Percentiles rank a stretch among this genome's conserved stretches.
These are phyloP conservation scores for Parsonsia alboflavescens DNA, from an alignment of 257 asterid genomes.

Conservation along the genomic window DNA sequence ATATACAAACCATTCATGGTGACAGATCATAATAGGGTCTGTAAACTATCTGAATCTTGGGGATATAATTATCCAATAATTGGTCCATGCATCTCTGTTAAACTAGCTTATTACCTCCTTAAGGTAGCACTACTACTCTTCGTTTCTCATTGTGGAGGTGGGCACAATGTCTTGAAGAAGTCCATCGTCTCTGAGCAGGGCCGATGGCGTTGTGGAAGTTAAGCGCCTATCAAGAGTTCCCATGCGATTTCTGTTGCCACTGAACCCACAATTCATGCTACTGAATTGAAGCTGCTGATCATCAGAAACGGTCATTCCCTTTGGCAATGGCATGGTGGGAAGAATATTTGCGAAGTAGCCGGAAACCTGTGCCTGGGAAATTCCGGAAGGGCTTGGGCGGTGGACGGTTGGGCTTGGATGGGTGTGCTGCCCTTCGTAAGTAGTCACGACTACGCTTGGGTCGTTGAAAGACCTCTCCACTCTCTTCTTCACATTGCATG, in stretches of 20 bases:
- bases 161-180: slow-evolving; percentile 60
- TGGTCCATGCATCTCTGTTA: too few relatives aligned
- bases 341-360: not conserved
- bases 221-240: slow-evolving; percentile 22
- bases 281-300: slow-evolving; percentile 12
- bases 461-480: slow-evolving; percentile 62
- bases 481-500: slow-evolving; percentile 77
- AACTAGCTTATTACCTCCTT: too few relatives aligned
- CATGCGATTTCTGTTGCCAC: not conserved
- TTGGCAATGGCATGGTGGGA: not conserved
- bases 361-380: slow-evolving; percentile 5
- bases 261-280: slow-evolving; percentile 14
- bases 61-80: too few relatives aligned
- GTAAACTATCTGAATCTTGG: not conserved
- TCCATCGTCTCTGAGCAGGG: slow-evolving; percentile 31
- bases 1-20: not conserved
- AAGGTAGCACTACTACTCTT: too few relatives aligned
- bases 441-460: slow-evolving; percentile 55
- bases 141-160: slow-evolving; percentile 23
- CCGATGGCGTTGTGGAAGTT: slow-evolving; percentile 18
- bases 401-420: slow-evolving; percentile 52
- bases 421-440: slow-evolving; percentile 77
- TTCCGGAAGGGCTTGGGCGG: slow-evolving; percentile 21
- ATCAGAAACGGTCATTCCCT: slow-evolving; percentile 12
- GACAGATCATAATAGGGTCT: slow-evolving; percentile 8